Evolutionary conservation across 179 eudicot genomes (phyloP).

Genomic region (Beta macrorhiza): DNA sequence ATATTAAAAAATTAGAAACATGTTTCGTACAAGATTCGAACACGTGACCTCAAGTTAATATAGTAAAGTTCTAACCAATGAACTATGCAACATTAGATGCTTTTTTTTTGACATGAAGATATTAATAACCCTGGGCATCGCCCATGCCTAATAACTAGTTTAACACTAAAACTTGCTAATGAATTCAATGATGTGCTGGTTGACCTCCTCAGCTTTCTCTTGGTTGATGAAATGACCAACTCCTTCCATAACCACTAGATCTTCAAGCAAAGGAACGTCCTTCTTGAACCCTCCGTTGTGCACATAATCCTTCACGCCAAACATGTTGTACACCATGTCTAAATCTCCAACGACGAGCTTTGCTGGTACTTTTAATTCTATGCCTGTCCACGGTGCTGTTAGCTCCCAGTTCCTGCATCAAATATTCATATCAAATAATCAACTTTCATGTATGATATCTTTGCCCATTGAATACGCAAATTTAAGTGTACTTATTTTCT

Average conservation of each 20-base stretch:
- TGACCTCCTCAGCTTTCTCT: constrained; percentile 61
- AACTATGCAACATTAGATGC: too few relatives aligned
- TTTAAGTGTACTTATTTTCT: too few relatives aligned
- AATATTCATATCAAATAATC: neutral
- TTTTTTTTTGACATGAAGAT: too few relatives aligned
- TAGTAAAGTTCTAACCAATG: too few relatives aligned
- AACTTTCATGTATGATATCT: too few relatives aligned
- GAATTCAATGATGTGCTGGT: constrained; percentile 50
- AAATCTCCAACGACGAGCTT: constrained; percentile 60
- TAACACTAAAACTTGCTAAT: constrained; percentile 36
- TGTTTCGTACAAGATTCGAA: too few relatives aligned
- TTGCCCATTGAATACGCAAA: too few relatives aligned
- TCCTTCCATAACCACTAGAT: constrained; percentile 60
- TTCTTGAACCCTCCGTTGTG: constrained; percentile 58
- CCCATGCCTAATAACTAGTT: too few relatives aligned
- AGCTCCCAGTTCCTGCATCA: constrained; percentile 72
- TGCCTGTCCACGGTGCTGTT: constrained; percentile 69
- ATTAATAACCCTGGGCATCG: too few relatives aligned
- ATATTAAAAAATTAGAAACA: too few relatives aligned
- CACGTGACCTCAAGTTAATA: too few relatives aligned
- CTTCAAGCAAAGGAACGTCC: constrained; percentile 72
- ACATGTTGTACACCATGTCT: constrained; percentile 66
- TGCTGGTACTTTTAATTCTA: constrained; percentile 56
- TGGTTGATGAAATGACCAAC: constrained; percentile 79
- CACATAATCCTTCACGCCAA: constrained; percentile 68